phyloP scores from a whole-genome alignment of 2,329 filamentous ascomycete species.

The Chaetomiaceae sp. region DNA sequence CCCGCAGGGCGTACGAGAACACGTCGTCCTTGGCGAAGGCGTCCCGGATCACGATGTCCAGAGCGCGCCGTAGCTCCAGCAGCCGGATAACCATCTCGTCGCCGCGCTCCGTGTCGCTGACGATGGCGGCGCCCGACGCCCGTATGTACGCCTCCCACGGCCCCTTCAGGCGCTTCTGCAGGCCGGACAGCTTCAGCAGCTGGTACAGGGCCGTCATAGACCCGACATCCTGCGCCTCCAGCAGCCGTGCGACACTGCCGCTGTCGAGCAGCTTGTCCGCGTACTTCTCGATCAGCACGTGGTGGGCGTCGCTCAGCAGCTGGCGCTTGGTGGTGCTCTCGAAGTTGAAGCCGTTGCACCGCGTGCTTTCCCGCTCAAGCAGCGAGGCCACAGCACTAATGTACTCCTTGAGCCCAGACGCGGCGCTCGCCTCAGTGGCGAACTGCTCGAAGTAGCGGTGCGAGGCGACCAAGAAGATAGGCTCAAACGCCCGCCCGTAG shows the following conservation, averaged over 20 bases:
- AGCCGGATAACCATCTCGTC: slow-evolving; percentile 83
- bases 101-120: slow-evolving; percentile 70
- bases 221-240: slow-evolving; percentile 62
- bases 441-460: slow-evolving; percentile 62
- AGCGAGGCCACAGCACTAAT: slow-evolving; percentile 63
- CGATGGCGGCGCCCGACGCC: slow-evolving; percentile 65
- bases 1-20: slow-evolving; percentile 71
- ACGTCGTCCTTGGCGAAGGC: slow-evolving; percentile 73
- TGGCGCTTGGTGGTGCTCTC: slow-evolving; percentile 76
- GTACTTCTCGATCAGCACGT: slow-evolving; percentile 63
- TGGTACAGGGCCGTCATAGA: slow-evolving; percentile 73
- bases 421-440: slow-evolving; percentile 57
- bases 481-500: slow-evolving; percentile 76
- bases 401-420: slow-evolving; percentile 64
- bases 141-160: slow-evolving; percentile 78
- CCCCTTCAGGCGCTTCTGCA: slow-evolving; percentile 62
- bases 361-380: slow-evolving; percentile 63
- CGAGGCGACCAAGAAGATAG: slow-evolving; percentile 62
- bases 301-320: slow-evolving; percentile 67
- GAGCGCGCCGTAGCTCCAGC: slow-evolving; percentile 69
- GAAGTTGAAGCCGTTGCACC: slow-evolving; percentile 76
- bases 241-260: slow-evolving; percentile 62
- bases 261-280: slow-evolving; percentile 59
- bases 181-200: slow-evolving; percentile 63
- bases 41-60: slow-evolving; percentile 70